These are phyloP conservation scores for Diplogelasinospora grovesii DNA, from an alignment of 495 filamentous ascomycete species.

Conservation along the genomic window DNA sequence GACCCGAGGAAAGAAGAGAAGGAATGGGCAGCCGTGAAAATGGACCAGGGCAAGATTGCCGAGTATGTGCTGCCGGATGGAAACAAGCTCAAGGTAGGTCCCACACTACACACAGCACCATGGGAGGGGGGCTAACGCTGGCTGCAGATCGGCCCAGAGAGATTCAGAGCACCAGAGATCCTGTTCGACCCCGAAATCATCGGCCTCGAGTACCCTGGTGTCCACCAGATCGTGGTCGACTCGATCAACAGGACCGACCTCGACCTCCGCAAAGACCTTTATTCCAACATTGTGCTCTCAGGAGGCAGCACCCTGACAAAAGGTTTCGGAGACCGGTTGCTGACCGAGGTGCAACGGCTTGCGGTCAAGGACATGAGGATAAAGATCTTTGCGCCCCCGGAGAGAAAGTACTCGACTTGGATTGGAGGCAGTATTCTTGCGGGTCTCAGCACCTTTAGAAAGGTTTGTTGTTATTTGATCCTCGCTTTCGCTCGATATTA, in stretches of 20 bases:
- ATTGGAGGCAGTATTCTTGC: constrained; percentile 97
- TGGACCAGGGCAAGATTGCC: constrained; percentile 60
- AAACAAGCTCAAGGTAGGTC: constrained; percentile 73
- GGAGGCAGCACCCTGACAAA: constrained; percentile 81
- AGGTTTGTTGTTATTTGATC: constrained; percentile 51
- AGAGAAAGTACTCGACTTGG: constrained; percentile 98
- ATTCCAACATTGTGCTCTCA: constrained; percentile 93
- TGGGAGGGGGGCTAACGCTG: background rate
- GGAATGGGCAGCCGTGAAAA: constrained; percentile 71
- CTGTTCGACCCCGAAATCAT: constrained; percentile 97
- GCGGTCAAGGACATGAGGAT: constrained; percentile 99
- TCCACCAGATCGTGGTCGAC: constrained; percentile 96
- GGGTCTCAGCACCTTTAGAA: constrained; percentile 94
- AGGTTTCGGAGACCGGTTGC: constrained; percentile 90
- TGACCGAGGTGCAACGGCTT: constrained; percentile 84
- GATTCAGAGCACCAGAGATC: constrained; percentile 94
- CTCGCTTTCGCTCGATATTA: too few species aligned
- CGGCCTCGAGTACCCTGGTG: constrained; percentile 91
- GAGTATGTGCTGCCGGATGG: constrained; percentile 91
- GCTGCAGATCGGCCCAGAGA: constrained; percentile 79
- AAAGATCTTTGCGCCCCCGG: constrained; percentile 92
- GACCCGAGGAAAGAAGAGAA: constrained; percentile 94
- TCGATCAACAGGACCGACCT: constrained; percentile 96
- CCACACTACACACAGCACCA: background rate
- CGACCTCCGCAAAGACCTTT: constrained; percentile 88